Conservation (phyloP, 495 filamentous ascomycete species). For the Lichenothelia convexa region DNA sequence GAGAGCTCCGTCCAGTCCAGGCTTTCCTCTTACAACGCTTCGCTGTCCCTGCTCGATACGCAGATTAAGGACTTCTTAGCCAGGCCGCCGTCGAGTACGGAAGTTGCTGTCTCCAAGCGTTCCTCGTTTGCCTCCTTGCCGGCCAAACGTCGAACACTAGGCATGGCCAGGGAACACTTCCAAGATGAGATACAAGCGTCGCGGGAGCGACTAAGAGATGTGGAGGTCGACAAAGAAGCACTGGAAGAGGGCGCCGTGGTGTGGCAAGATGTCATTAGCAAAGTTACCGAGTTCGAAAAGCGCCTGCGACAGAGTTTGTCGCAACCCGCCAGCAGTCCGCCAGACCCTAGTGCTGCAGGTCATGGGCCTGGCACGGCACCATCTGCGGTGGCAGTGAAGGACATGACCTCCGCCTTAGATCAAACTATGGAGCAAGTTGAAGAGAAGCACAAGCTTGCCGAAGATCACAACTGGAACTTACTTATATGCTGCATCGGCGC, state of each 20-base stretch:
- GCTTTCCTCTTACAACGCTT: conserved; percentile 39
- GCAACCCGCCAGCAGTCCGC: conserved; percentile 1
- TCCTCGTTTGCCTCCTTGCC: conserved; percentile 31
- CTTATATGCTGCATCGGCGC: conserved; percentile 77
- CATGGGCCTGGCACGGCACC: not conserved
- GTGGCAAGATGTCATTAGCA: conserved; percentile 52
- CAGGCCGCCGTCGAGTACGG: conserved; percentile 29
- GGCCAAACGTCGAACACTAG: conserved; percentile 49
- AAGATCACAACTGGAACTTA: conserved; percentile 63
- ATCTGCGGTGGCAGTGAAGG: conserved; percentile 15
- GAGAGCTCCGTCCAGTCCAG: conserved; percentile 45
- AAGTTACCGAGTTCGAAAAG: conserved; percentile 53
- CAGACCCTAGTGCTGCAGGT: conserved; percentile 7
- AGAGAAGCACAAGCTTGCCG: conserved; percentile 36
- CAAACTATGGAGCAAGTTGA: conserved; percentile 39
- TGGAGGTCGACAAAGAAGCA: conserved; percentile 51
- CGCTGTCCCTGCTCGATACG: conserved; percentile 34
- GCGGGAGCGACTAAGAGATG: conserved; percentile 35
- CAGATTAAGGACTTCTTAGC: conserved; percentile 31
- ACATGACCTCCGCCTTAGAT: conserved; percentile 37
- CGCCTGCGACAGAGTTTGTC: conserved; percentile 40
- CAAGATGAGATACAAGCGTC: conserved; percentile 40
- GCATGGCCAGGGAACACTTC: conserved; percentile 67
- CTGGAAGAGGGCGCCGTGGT: conserved; percentile 67
- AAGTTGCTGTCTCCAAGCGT: conserved; percentile 4